Conservation (phyloP, 164 flowering plant species). For the Buxus sempervirens region DNA sequence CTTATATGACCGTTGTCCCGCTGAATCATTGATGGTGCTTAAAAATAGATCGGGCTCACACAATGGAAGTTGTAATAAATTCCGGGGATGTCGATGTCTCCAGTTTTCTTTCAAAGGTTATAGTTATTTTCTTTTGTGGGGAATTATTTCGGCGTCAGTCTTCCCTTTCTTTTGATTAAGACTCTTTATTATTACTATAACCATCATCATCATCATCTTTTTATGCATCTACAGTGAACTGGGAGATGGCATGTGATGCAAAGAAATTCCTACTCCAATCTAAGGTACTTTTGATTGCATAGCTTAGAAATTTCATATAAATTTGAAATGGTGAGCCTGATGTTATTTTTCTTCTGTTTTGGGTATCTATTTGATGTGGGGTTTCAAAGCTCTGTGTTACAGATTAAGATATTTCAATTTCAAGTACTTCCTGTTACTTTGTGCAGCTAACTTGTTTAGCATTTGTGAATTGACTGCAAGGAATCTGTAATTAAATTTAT, state of each 20-base stretch:
- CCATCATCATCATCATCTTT: too few species aligned
- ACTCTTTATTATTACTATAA: not conserved
- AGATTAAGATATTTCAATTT: not conserved
- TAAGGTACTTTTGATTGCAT: slow-evolving; percentile 24
- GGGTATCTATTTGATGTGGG: not conserved
- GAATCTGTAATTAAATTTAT: not conserved
- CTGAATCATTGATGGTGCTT: not conserved
- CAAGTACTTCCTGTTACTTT: not conserved
- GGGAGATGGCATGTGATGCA: slow-evolving; percentile 8
- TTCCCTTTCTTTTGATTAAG: not conserved
- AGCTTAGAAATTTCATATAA: not conserved
- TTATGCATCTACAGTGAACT: slow-evolving; percentile 10
- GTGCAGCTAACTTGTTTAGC: not conserved
- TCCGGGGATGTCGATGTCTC: not conserved
- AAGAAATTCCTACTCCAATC: slow-evolving; percentile 8
- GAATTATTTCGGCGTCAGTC: not conserved
- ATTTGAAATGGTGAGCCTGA: not conserved
- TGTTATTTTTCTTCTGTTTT: not conserved
- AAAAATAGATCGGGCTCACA: not conserved
- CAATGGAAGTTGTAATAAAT: not conserved
- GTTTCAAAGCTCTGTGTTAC: not conserved
- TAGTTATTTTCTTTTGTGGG: too few species aligned
- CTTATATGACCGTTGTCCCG: not conserved
- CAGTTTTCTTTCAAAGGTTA: slow-evolving; percentile 21
- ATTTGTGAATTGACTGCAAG: not conserved